Conservation (phyloP, 495 filamentous ascomycete species). For the Penicillium steckii region DNA sequence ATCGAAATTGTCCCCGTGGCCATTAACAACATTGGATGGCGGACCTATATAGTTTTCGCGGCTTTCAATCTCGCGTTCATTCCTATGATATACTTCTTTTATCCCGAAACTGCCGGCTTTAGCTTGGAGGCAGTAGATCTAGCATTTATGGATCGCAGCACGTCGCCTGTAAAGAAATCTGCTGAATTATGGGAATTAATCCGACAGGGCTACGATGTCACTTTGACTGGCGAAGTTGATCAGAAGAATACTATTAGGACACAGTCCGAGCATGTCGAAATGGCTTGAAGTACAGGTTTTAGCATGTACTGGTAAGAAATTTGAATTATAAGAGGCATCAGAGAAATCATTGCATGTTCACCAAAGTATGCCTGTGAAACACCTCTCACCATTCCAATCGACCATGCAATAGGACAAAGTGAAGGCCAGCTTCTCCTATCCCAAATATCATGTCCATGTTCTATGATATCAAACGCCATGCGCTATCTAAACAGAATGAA, state of each 20-base stretch:
- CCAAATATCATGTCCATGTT: not conserved
- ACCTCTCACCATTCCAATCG: not conserved
- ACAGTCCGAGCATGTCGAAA: not conserved
- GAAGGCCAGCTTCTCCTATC: conserved; percentile 2
- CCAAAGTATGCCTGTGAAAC: not conserved
- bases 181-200: conserved; percentile 14
- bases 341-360: no score
- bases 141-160: conserved; percentile 15
- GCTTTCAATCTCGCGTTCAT: conserved; percentile 36
- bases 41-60: conserved; percentile 41
- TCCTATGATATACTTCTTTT: conserved; percentile 31
- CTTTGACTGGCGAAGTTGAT: conserved; percentile 5
- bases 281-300: not conserved
- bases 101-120: conserved; percentile 28
- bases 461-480: conserved; percentile 3
- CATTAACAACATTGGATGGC: conserved; percentile 20
- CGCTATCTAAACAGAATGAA: not conserved
- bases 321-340: no score
- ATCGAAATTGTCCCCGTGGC: conserved; percentile 23
- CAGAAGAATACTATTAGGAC: not conserved
- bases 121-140: conserved; percentile 28
- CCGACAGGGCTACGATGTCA: conserved; percentile 8
- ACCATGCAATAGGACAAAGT: not conserved
- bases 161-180: conserved; percentile 12
- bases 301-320: no score